These are phyloP conservation scores for Alternaria novae-zelandiae DNA, from an alignment of 2,329 filamentous ascomycete genomes.

Conservation along the genomic window DNA sequence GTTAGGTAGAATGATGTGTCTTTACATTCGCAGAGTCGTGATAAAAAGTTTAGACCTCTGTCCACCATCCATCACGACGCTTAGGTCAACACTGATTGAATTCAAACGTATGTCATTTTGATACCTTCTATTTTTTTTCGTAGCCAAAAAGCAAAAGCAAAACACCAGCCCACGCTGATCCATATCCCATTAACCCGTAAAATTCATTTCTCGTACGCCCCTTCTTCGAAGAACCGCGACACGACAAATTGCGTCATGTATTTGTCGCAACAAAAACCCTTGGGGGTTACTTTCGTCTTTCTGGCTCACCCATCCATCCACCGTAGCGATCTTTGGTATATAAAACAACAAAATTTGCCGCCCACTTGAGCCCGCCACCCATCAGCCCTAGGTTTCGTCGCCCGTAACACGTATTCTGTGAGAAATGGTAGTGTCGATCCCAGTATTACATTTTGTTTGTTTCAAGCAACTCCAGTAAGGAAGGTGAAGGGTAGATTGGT, in stretches of 20 bases:
- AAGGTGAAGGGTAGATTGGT: not conserved
- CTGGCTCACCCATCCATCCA: not conserved
- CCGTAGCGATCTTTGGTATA: conserved; percentile 3
- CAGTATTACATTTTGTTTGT: not conserved
- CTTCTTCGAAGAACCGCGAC: not conserved
- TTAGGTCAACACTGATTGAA: not conserved
- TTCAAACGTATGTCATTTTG: not conserved
- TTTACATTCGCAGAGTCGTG: not conserved
- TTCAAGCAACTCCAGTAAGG: not conserved
- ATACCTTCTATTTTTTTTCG: not conserved
- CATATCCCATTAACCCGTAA: not conserved
- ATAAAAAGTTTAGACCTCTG: not conserved
- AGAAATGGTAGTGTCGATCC: not conserved
- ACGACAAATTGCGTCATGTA: not conserved
- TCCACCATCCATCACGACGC: not conserved
- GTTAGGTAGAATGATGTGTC: not conserved
- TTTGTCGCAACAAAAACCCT: not conserved
- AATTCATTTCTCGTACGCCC: conserved; percentile 3
- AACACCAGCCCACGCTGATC: not conserved
- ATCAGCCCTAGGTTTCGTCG: not conserved
- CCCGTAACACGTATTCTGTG: not conserved
- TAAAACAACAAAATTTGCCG: not conserved
- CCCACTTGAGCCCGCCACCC: not conserved
- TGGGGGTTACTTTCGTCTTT: not conserved
- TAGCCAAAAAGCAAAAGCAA: not conserved